These are phyloP conservation scores for Arabidopsis lyrata DNA, from an alignment of 441 rosid genomes.

Conservation along the genomic window DNA sequence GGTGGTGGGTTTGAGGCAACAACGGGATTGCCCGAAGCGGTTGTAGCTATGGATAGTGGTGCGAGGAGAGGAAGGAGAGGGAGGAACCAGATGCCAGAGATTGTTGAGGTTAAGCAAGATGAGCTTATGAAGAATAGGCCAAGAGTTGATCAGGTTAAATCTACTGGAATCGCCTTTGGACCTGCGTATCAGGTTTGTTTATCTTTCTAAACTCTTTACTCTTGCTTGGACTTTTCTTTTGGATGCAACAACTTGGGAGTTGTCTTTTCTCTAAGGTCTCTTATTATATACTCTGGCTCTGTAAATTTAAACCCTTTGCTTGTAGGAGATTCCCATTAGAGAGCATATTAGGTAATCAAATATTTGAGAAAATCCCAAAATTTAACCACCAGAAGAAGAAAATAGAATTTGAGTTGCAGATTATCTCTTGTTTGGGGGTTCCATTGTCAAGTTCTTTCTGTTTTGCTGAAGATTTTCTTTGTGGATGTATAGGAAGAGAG, in stretches of 20 bases:
- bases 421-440: constrained; percentile 14
- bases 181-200: constrained; percentile 85
- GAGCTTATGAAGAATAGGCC: constrained; percentile 96
- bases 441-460: background rate
- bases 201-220: constrained; percentile 24
- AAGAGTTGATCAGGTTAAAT: constrained; percentile 80
- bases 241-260: background rate
- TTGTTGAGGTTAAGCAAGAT: constrained; percentile 93
- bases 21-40: constrained; percentile 46
- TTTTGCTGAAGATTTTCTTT: constrained; percentile 2
- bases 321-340: background rate
- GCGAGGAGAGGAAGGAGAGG: constrained; percentile 74
- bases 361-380: background rate
- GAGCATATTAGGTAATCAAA: background rate
- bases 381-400: background rate
- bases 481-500: constrained; percentile 3
- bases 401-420: constrained; percentile 1
- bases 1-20: constrained; percentile 42
- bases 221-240: too few relatives aligned
- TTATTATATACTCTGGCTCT: background rate
- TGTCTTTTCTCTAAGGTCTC: background rate
- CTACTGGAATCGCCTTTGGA: constrained; percentile 93
- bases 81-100: constrained; percentile 74
- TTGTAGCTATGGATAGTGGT: constrained; percentile 47
- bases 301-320: background rate